These are phyloP conservation scores for Colletotrichum magnum DNA, from an alignment of 2,329 filamentous ascomycete species.

Conservation along the genomic window DNA sequence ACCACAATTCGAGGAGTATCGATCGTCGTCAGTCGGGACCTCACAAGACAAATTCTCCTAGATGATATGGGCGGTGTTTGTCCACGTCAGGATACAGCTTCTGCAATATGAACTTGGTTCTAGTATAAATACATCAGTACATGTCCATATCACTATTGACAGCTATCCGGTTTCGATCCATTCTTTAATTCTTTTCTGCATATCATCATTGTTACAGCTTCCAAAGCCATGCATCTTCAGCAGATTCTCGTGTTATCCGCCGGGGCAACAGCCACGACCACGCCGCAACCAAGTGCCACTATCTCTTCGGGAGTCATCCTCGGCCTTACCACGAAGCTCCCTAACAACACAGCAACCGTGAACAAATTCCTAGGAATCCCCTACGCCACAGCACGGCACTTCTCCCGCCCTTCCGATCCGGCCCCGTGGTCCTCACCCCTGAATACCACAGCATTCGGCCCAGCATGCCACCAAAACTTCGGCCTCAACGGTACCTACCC, in stretches of 20 bases:
- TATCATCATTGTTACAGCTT: background rate
- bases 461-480: slow-evolving; percentile 32
- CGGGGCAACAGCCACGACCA: background rate
- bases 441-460: slow-evolving; percentile 21
- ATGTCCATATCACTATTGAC: too few relatives aligned
- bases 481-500: slow-evolving; percentile 9
- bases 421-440: background rate
- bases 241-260: background rate
- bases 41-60: background rate
- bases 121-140: too few relatives aligned
- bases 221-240: background rate
- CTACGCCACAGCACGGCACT: slow-evolving; percentile 66
- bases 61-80: too few relatives aligned
- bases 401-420: background rate
- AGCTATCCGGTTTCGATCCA: too few relatives aligned
- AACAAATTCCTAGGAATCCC: slow-evolving; percentile 65
- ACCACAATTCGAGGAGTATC: background rate
- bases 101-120: too few relatives aligned
- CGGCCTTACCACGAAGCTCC: background rate
- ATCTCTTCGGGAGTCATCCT: slow-evolving; percentile 14
- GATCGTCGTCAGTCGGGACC: background rate
- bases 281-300: slow-evolving; percentile 1
- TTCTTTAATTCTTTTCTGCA: too few relatives aligned
- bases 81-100: too few relatives aligned
- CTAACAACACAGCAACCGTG: background rate